Evolutionary conservation across 306 rosid genomes (phyloP), one percentile per base, ranked within the genome.

Genomic region (Cicer judaicum): DNA sequence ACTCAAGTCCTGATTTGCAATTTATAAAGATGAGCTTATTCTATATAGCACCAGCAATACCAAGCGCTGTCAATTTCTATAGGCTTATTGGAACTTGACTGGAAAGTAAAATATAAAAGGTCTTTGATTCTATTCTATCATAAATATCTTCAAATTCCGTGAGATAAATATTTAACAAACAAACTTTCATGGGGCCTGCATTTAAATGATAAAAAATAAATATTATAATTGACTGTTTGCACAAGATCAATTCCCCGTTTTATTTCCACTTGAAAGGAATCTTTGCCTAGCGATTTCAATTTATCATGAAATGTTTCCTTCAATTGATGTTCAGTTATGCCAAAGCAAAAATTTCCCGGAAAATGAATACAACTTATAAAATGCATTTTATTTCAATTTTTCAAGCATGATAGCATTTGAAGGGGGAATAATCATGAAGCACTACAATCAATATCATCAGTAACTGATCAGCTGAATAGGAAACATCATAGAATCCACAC

Each of bases 401-500:
- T 56, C 40, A 44, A 46, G 42, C 49, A 53, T 4, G 38, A 16
- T 29, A 68, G 5, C 66, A 39, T 19, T 36, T 11, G 18, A n/a
- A 14, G n/a, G 4, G 5, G 14, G 6, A 34, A 73, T 10, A 16
- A 19, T 13, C 54, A 53, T 38, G 53, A 77, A 67, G 57, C n/a
- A 10, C n/a, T 40, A 34, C 39, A 62, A 71, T 36, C 7, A 34
- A 70, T 39, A 59, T 43, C 72, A 70, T 18, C 50, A 40, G 39
- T 50, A 44, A 56, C 18, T 19, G 49, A 46, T 49, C 24, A 55
- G 59, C 21, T 36, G 60, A 68, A 68, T 18, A 69, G 69, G 40
- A 67, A 56, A 68, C 38, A 57, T 15, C 3, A 42, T 66, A 46
- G 70, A 59, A 73, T 59, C 53, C 34, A 16, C 73, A 47, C 56